Evolutionary conservation across 176 grass and related monocot genomes (phyloP), one percentile per base, ranked within the genome.

Genomic region (sorghum (Sorghum bicolor)): DNA sequence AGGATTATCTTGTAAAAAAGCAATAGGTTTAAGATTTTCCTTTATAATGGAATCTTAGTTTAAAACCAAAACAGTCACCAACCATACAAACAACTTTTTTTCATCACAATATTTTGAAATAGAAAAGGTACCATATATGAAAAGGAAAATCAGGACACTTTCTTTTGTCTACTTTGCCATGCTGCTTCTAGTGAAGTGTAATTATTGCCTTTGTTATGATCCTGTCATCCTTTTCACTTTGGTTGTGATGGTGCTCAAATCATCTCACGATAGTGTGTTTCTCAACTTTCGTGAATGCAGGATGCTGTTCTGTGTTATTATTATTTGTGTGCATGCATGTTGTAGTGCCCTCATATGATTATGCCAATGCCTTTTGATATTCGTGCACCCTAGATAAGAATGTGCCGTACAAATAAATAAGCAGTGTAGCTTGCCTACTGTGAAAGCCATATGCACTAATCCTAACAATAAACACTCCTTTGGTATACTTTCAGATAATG

Each of bases 371-470:
- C 66, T 58, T 90, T 86, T 38, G 30, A 67, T 73, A 78, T 82
- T 45, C 30, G 79, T 83, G 84, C 74, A 60, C 67, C n/a, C 34
- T 79, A 48, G 79, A 74, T 12, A 67, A 86, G 73, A 86, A 58
- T 48, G 11, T 79, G 67, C 58, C 74, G 53, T 86, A 70, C 62
- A 86, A 83, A 83, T 90, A 66, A 83, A 83, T 75, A 30, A 82
- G 29, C 60, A 74, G 30, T 78, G 36, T 47, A 64, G 84, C 13
- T 4, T 82, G 83, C 34, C 43, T 78, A 57, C 64, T 78, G 44
- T 58, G 73, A 60, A 82, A 86, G 19, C 34, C 57, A 52, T 68
- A 75, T 69, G 76, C 9, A 79, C 37, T 60, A 41, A 67, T 63
- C 29, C 53, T 85, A 63, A 65, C 72, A 26, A 82, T 85, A 66